These are phyloP conservation scores for Silene conica DNA, from an alignment of 148 eudicot species.

Conservation along the genomic window DNA sequence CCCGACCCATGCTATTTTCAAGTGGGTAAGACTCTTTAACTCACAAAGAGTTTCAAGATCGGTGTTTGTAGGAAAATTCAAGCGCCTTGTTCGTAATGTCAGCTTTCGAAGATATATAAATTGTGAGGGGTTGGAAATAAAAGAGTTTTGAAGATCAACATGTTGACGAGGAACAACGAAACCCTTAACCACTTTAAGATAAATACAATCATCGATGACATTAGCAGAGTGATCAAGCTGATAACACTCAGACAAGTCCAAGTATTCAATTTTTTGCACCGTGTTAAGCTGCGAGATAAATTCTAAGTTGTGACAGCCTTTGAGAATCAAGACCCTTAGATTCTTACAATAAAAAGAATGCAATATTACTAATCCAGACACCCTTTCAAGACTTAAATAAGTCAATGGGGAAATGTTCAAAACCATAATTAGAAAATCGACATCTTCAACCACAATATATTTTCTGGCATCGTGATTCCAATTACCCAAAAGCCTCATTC, in stretches of 20 bases:
- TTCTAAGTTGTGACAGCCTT: no score
- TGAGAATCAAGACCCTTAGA: background rate
- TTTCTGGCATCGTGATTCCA: background rate
- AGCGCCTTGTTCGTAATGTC: background rate
- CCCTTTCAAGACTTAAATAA: background rate
- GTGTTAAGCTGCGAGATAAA: no score
- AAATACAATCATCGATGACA: no score
- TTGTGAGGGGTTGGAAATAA: background rate
- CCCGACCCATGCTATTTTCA: slow-evolving; percentile 4
- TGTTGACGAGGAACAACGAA: no score
- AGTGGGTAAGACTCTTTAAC: background rate
- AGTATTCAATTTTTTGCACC: no score
- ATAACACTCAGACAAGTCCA: no score
- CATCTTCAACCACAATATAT: background rate
- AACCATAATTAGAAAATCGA: background rate
- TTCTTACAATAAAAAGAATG: background rate
- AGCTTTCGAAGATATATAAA: background rate
- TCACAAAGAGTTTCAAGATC: background rate
- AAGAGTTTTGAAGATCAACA: background rate
- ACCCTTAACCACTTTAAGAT: no score
- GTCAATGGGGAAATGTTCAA: no score
- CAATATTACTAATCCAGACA: no score
- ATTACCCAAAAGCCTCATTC: background rate
- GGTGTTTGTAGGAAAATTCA: background rate
- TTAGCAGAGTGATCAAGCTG: no score